A percentile compares a stretch with the other conserved stretches of the same genome.
These are phyloP conservation scores for Rhazya stricta DNA, from an alignment of 257 asterid genomes.

Conservation along the genomic window DNA sequence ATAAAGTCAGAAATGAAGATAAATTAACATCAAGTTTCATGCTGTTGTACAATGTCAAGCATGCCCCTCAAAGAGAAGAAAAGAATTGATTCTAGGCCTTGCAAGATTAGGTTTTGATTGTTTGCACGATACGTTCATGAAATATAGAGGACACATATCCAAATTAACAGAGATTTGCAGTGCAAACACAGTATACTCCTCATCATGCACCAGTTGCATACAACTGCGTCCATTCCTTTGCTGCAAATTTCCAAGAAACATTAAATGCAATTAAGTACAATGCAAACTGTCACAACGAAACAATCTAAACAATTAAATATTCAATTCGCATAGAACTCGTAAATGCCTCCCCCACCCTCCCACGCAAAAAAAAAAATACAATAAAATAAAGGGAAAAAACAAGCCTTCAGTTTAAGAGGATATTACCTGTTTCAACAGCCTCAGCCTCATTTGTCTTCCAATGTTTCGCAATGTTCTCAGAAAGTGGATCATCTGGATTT, in stretches of 20 bases:
- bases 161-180: neutral
- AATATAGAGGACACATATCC: neutral
- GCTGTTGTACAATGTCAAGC: neutral
- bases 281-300: neutral
- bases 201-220: slow-evolving; percentile 37
- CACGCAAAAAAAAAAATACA: neutral
- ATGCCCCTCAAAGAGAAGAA: neutral
- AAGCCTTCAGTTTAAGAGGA: neutral
- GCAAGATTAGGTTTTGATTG: slow-evolving; percentile 3
- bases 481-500: slow-evolving; percentile 65
- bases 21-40: neutral
- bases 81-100: neutral
- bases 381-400: neutral
- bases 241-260: slow-evolving; percentile 18
- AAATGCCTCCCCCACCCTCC: neutral
- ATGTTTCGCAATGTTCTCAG: slow-evolving; percentile 65
- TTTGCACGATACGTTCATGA: neutral
- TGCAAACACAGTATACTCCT: neutral
- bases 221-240: slow-evolving; percentile 36
- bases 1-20: neutral
- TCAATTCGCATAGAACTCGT: slow-evolving; percentile 2
- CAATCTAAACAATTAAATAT: neutral
- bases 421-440: slow-evolving; percentile 66
- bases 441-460: slow-evolving; percentile 61
- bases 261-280: neutral